Base-by-base conservation (phyloP, 805 yeast genomes). In the Maudiozyma barnettii region DNA sequence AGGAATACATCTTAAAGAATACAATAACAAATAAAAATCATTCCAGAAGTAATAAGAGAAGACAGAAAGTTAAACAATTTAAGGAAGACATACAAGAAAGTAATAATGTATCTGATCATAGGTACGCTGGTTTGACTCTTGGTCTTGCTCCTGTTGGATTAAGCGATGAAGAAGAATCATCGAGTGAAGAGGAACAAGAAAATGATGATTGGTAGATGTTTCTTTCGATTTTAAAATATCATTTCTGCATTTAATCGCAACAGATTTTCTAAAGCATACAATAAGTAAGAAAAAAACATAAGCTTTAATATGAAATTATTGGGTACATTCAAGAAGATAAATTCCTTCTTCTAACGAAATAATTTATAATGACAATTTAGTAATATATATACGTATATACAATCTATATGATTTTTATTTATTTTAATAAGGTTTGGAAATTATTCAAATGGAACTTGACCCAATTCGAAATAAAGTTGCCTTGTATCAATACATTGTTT, bases 141-240 rank as follows among this genome's bases (percentile, higher is more conserved):
- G 95, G 95, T 51, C 73, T 85, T 64, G 95, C 93, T 1, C 93
- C 93, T 30, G 89, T 85, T 21, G 90, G 80, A 33, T 69, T 72
- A 53, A 74, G 77, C 40, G 82, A 78, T 54, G 80, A 78, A 48
- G 78, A 75, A 22, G 66, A 61, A 14, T 58, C 62, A 12, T 59
- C 62, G 37, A 66, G 62, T 18, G 68, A 63, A 35, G 61, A 58
- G 33, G 23, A 37, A 9, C 23, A 13, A 20, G 16, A 18, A 21
- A 39, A 39, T 22, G 53, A 49, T 20, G 48, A 41, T 7, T 48
- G 44, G 30, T 46, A 49, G 23, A 20, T 45, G 2, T n/a, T 9
- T n/a, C 36, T n/a, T 33, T 10, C 18, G 10, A 33, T 9, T n/a
- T 33, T 9, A 33, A n/a, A 26, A 26, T 26, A 26, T 26, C 30